Evolutionary conservation across 192 early-diverging fungal genomes (phyloP).

Genomic region (Haplosporangium gracile): DNA sequence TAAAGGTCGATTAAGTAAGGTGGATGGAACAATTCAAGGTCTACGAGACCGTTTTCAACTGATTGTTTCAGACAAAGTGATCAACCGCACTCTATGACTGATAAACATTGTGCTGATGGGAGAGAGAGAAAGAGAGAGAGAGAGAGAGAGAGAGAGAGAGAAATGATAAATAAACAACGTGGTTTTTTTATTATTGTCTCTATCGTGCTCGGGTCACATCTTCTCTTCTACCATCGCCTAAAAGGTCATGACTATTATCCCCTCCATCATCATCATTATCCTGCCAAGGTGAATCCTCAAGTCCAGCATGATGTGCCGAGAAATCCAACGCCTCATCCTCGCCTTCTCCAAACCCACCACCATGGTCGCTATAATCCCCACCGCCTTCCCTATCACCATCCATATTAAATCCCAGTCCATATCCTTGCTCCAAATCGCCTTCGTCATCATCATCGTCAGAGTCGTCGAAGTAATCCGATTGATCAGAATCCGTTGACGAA

Average conservation of each 20-base stretch:
- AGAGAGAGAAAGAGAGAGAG: too few relatives aligned
- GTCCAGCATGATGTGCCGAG: constrained; percentile 29
- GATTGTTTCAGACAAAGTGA: too few relatives aligned
- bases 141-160: too few relatives aligned
- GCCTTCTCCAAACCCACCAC: background rate
- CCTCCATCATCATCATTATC: constrained; percentile 17
- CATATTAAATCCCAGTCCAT: background rate
- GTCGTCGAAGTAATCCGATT: constrained; percentile 16
- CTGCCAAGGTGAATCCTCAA: constrained; percentile 25
- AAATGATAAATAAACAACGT: too few relatives aligned
- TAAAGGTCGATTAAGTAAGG: too few relatives aligned
- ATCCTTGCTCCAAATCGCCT: constrained; percentile 1
- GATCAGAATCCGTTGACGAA: constrained; percentile 19
- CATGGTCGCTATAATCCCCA: background rate
- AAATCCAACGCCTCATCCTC: constrained; percentile 33
- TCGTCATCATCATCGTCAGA: constrained; percentile 17
- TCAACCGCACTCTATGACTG: too few relatives aligned
- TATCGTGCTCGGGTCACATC: background rate
- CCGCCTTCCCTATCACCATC: background rate
- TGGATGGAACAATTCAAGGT: too few relatives aligned
- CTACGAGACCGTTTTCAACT: too few relatives aligned
- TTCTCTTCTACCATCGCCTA: background rate
- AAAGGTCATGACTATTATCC: background rate
- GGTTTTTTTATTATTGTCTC: background rate
- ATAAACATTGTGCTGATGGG: too few relatives aligned